phyloP scores from a whole-genome alignment of 495 filamentous ascomycete genomes.

The Annulohypoxylon moriforme region DNA sequence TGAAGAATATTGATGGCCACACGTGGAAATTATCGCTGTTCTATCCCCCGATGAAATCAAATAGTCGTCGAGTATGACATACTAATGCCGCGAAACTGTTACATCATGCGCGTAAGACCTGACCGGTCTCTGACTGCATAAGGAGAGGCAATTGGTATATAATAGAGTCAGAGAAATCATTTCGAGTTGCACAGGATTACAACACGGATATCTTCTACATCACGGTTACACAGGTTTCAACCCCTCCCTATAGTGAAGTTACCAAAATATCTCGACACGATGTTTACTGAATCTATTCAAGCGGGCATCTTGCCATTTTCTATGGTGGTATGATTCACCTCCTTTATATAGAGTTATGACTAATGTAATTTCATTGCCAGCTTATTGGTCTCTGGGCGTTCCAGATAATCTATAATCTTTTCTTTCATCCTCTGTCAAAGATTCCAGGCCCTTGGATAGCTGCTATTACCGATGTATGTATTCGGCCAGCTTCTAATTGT shows the following conservation, averaged over 20 bases:
- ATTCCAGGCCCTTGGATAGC: constrained; percentile 61
- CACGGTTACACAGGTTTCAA: background rate
- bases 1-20: background rate
- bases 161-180: background rate
- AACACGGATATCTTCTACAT: background rate
- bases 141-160: background rate
- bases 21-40: background rate
- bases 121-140: background rate
- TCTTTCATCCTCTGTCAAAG: constrained; percentile 61
- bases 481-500: background rate
- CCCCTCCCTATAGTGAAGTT: background rate
- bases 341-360: background rate
- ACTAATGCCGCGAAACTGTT: background rate
- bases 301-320: background rate
- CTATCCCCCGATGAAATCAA: background rate
- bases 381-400: background rate
- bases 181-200: background rate
- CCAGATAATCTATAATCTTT: constrained; percentile 55
- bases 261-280: background rate
- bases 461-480: constrained; percentile 27
- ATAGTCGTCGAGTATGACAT: background rate
- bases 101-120: background rate
- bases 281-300: background rate
- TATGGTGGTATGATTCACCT: constrained; percentile 4
- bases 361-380: background rate